Evolutionary conservation across 2,329 filamentous ascomycete species (phyloP).

Genomic region (Fusarium subglutinans): DNA sequence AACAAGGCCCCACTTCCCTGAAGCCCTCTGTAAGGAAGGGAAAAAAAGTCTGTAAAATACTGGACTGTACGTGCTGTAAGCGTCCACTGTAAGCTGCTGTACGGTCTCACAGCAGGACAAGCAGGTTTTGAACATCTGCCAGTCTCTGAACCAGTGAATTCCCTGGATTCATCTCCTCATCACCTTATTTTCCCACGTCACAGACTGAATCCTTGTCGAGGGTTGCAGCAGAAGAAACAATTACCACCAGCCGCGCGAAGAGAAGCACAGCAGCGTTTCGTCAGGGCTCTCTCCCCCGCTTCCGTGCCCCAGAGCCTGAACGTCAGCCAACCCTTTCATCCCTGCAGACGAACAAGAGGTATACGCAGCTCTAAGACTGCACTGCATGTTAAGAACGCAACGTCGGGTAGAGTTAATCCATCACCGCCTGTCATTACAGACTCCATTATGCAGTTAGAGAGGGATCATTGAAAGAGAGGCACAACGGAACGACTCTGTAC

Average conservation of each 20-base stretch:
- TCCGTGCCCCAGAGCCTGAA: conserved; percentile 14
- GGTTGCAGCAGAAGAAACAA: conserved; percentile 6
- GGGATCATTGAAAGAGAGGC: not conserved
- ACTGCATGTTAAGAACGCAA: conserved; percentile 17
- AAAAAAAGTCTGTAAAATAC: not conserved
- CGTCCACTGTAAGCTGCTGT: conserved; percentile 20
- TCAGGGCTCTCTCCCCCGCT: conserved; percentile 11
- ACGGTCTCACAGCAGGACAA: conserved; percentile 10
- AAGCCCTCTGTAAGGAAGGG: conserved; percentile 3
- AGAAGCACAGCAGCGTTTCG: conserved; percentile 9
- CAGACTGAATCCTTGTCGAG: conserved; percentile 11
- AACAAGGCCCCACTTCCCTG: conserved; percentile 16
- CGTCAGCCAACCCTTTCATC: conserved; percentile 26
- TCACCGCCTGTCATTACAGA: conserved; percentile 18
- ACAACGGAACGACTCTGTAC: conserved; percentile 1
- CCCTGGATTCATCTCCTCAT: conserved; percentile 6
- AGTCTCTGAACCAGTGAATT: conserved; percentile 13
- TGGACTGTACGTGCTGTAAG: conserved; percentile 11
- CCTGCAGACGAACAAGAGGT: conserved; percentile 15
- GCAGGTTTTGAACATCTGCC: conserved; percentile 16
- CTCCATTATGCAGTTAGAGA: conserved; percentile 1
- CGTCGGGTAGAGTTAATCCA: conserved; percentile 15
- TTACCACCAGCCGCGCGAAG: conserved; percentile 13
- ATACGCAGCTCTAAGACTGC: conserved; percentile 12
- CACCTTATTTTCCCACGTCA: conserved; percentile 26